Percentiles rank a stretch among this genome's conserved stretches.
Evolutionary conservation across 768 basidiomycete genomes (phyloP).

Genomic region (Naematelia aurantialba): DNA sequence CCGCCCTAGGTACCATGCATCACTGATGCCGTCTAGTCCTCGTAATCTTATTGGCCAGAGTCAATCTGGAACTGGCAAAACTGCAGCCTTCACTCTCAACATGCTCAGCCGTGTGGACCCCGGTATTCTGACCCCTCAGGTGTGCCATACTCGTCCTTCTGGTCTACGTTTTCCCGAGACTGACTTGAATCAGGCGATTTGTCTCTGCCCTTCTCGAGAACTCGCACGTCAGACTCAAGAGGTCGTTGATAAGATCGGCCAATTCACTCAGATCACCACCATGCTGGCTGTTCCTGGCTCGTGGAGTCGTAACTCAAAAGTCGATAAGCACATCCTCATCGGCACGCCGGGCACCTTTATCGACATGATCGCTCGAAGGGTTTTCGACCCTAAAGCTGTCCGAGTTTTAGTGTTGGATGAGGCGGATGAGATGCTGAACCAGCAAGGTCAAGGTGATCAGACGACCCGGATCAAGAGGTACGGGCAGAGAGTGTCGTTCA

Average conservation of each 20-base stretch:
- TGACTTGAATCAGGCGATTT: constrained; percentile 66
- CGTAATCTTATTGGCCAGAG: constrained; percentile 99
- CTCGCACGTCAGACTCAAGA: constrained; percentile 96
- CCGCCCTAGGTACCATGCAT: background rate
- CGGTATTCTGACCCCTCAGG: constrained; percentile 75
- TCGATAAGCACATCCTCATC: constrained; percentile 87
- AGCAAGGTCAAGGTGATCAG: constrained; percentile 84
- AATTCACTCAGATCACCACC: constrained; percentile 87
- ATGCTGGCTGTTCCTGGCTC: constrained; percentile 90
- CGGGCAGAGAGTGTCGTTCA: background rate
- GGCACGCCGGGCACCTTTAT: constrained; percentile 95
- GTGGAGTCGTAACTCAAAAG: constrained; percentile 47
- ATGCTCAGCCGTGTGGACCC: constrained; percentile 95
- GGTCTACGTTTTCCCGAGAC: no score
- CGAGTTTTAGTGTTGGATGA: constrained; percentile 96
- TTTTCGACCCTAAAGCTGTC: constrained; percentile 72
- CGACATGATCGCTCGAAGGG: constrained; percentile 67
- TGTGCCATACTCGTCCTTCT: no score
- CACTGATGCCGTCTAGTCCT: constrained; percentile 58
- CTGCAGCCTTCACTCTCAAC: constrained; percentile 93
- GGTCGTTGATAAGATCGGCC: constrained; percentile 88
- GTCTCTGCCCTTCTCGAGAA: constrained; percentile 96
- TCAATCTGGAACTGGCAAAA: constrained; percentile 98
- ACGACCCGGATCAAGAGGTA: constrained; percentile 91
- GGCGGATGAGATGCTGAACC: constrained; percentile 97